Percentiles rank a stretch among this genome's conserved stretches.
phyloP scores from a whole-genome alignment of 176 grass and related monocot species.

The Lolium rigidum region DNA sequence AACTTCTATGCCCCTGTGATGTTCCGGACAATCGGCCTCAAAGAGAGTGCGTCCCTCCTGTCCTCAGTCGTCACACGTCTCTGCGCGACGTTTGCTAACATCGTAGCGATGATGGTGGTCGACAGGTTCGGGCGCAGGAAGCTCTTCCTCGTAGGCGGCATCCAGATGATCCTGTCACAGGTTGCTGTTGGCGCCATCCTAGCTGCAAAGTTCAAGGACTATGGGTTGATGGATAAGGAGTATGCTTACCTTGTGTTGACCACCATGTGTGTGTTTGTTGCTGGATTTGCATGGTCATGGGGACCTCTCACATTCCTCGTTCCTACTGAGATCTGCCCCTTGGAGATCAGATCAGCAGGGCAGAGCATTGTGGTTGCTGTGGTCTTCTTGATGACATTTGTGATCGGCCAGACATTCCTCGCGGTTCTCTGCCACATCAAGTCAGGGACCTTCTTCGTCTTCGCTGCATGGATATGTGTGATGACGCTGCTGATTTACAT shows the following conservation, averaged over 20 bases:
- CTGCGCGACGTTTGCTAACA: conserved; percentile 64
- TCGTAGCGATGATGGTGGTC: conserved; percentile 65
- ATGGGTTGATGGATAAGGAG: conserved; percentile 53
- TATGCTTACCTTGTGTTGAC: conserved; percentile 63
- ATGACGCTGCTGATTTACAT: conserved; percentile 72
- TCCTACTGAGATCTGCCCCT: conserved; percentile 68
- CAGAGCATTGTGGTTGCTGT: conserved; percentile 81
- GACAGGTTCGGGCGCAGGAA: conserved; percentile 71
- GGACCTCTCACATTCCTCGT: conserved; percentile 76
- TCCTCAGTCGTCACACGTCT: conserved; percentile 62
- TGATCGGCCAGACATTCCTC: conserved; percentile 70
- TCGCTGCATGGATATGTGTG: conserved; percentile 59
- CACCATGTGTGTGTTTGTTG: conserved; percentile 67
- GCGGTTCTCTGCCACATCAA: conserved; percentile 64
- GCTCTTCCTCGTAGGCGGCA: conserved; percentile 60
- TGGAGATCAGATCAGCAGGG: conserved; percentile 77
- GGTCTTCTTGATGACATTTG: conserved; percentile 67
- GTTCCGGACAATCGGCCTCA: conserved; percentile 73
- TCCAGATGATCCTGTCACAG: conserved; percentile 81
- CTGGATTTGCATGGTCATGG: conserved; percentile 83
- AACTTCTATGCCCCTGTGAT: conserved; percentile 74
- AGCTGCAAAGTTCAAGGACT: conserved; percentile 66
- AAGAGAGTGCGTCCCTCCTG: conserved; percentile 57
- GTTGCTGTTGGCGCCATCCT: conserved; percentile 57
- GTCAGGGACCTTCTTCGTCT: conserved; percentile 69